These are phyloP conservation scores for Nevesoporus exiguus DNA, from an alignment of 768 basidiomycete genomes.

Conservation along the genomic window DNA sequence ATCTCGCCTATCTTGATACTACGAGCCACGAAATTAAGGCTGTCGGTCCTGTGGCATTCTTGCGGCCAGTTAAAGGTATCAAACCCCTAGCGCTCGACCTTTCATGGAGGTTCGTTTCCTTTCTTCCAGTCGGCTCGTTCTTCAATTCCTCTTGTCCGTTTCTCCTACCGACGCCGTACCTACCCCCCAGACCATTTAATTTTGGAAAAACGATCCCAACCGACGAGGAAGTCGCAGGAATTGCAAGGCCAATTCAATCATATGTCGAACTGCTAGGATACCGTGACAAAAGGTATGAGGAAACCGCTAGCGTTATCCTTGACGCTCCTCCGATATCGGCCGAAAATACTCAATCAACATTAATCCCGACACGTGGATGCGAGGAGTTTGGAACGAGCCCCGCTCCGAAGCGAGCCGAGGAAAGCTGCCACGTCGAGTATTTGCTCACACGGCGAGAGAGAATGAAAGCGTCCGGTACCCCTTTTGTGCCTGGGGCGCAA, in stretches of 20 bases:
- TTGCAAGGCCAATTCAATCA: conserved; percentile 14
- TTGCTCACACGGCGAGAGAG: conserved; percentile 29
- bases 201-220: conserved; percentile 34
- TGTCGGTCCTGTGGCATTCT: conserved; percentile 15
- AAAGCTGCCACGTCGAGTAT: conserved; percentile 15
- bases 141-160: neutral
- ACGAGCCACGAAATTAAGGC: neutral
- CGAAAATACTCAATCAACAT: conserved; percentile 5
- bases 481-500: neutral
- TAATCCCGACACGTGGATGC: conserved; percentile 18
- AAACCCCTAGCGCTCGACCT: conserved; percentile 56
- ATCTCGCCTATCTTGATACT: neutral
- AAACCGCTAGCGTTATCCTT: conserved; percentile 12
- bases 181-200: conserved; percentile 44
- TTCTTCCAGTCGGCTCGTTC: neutral
- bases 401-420: conserved; percentile 12
- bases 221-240: conserved; percentile 27
- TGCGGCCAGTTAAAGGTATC: conserved; percentile 57
- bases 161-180: neutral
- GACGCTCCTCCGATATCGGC: conserved; percentile 7
- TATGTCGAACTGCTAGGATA: conserved; percentile 15
- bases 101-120: conserved; percentile 58
- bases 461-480: conserved; percentile 8
- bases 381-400: conserved; percentile 28
- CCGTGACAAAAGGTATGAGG: conserved; percentile 11